A percentile compares a stretch with the other conserved stretches of the same genome.
Conservation (phyloP, 2,329 filamentous ascomycete genomes). For the Tolypocladium paradoxum region DNA sequence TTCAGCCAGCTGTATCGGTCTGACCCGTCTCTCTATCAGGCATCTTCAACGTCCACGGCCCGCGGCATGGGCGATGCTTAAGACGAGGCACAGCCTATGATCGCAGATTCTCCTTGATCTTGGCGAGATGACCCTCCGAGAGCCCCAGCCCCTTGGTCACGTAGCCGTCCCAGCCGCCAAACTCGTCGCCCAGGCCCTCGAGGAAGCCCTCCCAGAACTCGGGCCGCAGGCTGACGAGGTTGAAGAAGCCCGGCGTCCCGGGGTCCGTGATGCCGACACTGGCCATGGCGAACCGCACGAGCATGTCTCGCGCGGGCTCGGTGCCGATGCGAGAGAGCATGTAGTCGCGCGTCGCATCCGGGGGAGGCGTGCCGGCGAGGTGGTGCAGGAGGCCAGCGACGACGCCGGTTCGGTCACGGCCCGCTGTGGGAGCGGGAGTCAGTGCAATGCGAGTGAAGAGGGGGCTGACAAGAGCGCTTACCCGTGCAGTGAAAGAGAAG, state of each 20-base stretch:
- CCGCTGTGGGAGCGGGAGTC: constrained; percentile 23
- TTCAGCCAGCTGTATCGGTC: no score
- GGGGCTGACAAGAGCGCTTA: constrained; percentile 15
- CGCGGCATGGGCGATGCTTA: no score
- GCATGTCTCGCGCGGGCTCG: constrained; percentile 37
- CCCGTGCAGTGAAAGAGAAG: constrained; percentile 46
- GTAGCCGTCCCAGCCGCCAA: constrained; percentile 40
- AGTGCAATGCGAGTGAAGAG: neutral
- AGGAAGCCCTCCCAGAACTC: constrained; percentile 35
- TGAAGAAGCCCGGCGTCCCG: constrained; percentile 36
- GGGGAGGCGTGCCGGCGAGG: constrained; percentile 34
- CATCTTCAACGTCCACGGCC: no score
- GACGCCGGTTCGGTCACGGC: constrained; percentile 44
- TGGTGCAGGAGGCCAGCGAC: constrained; percentile 37
- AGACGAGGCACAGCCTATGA: no score
- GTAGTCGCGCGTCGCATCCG: constrained; percentile 37
- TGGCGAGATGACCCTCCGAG: constrained; percentile 30
- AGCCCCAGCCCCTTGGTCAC: constrained; percentile 34
- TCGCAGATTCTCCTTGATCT: constrained; percentile 35
- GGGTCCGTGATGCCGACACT: constrained; percentile 23
- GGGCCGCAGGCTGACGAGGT: constrained; percentile 32
- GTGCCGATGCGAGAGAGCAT: constrained; percentile 42
- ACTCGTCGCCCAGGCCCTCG: constrained; percentile 28
- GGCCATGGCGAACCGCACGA: constrained; percentile 30
- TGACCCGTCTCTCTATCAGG: no score